Evolutionary conservation across 768 basidiomycete genomes (phyloP).

Genomic region (Gymnopilus junonius): DNA sequence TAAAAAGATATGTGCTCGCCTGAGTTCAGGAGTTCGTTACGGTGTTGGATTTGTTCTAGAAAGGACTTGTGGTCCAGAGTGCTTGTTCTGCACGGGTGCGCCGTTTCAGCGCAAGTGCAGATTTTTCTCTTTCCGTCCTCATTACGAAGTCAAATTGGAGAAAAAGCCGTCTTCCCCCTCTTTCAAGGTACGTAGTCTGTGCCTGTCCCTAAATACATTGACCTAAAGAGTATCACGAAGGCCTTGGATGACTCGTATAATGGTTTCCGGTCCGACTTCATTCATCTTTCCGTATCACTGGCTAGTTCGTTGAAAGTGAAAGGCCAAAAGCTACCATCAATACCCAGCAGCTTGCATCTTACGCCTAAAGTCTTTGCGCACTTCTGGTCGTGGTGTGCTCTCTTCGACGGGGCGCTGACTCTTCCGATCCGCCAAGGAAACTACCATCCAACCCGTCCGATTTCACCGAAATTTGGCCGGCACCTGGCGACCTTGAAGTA

Average conservation of each 20-base stretch:
- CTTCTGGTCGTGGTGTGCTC: slow-evolving; percentile 91
- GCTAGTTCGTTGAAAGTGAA: slow-evolving; percentile 58
- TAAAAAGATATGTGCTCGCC: slow-evolving; percentile 81
- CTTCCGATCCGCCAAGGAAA: slow-evolving; percentile 90
- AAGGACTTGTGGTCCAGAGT: slow-evolving; percentile 76
- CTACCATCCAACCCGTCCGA: slow-evolving; percentile 70
- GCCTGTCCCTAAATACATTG: neutral
- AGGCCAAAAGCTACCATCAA: slow-evolving; percentile 27
- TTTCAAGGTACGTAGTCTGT: slow-evolving; percentile 47
- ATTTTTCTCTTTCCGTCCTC: slow-evolving; percentile 78
- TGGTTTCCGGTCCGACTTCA: slow-evolving; percentile 91
- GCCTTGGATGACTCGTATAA: slow-evolving; percentile 74
- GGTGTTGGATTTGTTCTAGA: slow-evolving; percentile 86
- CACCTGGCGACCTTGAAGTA: slow-evolving; percentile 94
- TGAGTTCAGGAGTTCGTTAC: slow-evolving; percentile 84
- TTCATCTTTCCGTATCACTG: slow-evolving; percentile 89
- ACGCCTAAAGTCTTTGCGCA: slow-evolving; percentile 85
- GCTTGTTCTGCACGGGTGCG: slow-evolving; percentile 60
- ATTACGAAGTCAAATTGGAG: slow-evolving; percentile 73
- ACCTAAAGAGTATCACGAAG: slow-evolving; percentile 26
- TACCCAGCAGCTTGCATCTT: slow-evolving; percentile 79
- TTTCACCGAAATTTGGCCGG: slow-evolving; percentile 86
- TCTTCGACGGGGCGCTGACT: slow-evolving; percentile 80
- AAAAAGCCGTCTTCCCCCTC: slow-evolving; percentile 46
- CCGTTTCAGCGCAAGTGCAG: slow-evolving; percentile 81